Evolutionary conservation across 2,329 filamentous ascomycete genomes (phyloP).

Genomic region (Xylaria sp.): DNA sequence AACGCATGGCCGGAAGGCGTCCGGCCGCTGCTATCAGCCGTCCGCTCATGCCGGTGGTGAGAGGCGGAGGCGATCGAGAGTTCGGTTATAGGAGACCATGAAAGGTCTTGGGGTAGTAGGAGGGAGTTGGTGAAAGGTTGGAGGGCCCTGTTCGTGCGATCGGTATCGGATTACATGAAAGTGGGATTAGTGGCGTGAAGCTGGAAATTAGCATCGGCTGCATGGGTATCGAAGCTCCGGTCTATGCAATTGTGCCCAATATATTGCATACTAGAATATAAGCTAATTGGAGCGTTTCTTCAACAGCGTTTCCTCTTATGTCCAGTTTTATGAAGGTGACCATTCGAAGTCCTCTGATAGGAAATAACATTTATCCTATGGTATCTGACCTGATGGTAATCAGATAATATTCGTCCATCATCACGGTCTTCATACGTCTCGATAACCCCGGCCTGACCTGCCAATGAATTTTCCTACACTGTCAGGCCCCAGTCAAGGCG

Average conservation of each 20-base stretch:
- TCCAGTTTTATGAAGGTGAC: no score
- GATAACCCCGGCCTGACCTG: no score
- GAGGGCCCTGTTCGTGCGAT: no score
- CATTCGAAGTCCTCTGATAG: no score
- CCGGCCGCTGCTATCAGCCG: constrained; percentile 40
- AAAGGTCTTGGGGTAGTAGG: constrained; percentile 15
- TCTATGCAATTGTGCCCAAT: not conserved
- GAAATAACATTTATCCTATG: no score
- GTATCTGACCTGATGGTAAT: no score
- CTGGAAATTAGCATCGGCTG: not conserved
- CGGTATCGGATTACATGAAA: constrained; percentile 5
- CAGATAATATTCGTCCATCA: no score
- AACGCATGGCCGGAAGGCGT: constrained; percentile 35
- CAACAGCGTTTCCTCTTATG: no score
- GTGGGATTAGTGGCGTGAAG: constrained; percentile 24
- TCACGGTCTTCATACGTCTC: no score
- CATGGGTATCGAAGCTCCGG: not conserved
- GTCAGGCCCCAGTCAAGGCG: no score
- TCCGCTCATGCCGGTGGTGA: constrained; percentile 40
- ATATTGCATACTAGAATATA: not conserved
- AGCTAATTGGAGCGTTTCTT: no score
- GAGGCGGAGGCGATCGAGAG: constrained; percentile 36
- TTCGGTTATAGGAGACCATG: constrained; percentile 29
- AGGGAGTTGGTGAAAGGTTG: constrained; percentile 3
- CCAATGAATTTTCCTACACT: no score